Percentiles rank a stretch among this genome's conserved stretches.
These are phyloP conservation scores for Populus hybrid DNA, from an alignment of 441 rosid genomes.

Conservation along the genomic window DNA sequence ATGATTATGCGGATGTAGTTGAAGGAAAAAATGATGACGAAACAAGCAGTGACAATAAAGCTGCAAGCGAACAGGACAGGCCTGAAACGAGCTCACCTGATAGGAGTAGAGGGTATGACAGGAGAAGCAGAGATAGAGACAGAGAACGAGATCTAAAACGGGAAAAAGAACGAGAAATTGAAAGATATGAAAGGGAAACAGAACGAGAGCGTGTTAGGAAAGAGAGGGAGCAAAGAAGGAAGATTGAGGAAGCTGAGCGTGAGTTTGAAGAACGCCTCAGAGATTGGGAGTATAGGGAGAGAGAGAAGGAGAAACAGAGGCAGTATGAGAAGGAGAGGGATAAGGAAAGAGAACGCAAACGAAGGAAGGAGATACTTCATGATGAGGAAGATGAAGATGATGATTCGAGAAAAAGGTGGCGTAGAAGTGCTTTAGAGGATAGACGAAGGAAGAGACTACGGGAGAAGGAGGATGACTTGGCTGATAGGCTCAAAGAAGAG, in stretches of 20 bases:
- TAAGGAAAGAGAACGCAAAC: conserved; percentile 86
- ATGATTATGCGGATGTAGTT: conserved; percentile 42
- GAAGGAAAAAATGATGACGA: conserved; percentile 66
- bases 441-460: conserved; percentile 66
- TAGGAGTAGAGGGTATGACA: conserved; percentile 62
- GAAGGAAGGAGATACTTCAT: conserved; percentile 75
- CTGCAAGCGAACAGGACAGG: conserved; percentile 55
- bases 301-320: conserved; percentile 87
- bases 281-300: conserved; percentile 95
- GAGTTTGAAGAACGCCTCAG: conserved; percentile 83
- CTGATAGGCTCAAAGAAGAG: conserved; percentile 73
- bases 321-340: conserved; percentile 94
- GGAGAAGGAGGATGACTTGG: conserved; percentile 84
- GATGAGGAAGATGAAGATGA: conserved; percentile 92
- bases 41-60: conserved; percentile 57
- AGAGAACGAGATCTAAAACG: conserved; percentile 62
- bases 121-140: conserved; percentile 77
- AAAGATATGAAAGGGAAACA: conserved; percentile 87
- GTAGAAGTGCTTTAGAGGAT: conserved; percentile 68
- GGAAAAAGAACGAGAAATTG: conserved; percentile 86
- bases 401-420: conserved; percentile 85
- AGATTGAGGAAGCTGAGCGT: conserved; percentile 87
- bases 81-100: conserved; percentile 83
- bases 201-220: conserved; percentile 83
- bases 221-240: conserved; percentile 94